Conservation (phyloP, 1,139 yeast genomes). For the Suhomyces anneliseae region DNA sequence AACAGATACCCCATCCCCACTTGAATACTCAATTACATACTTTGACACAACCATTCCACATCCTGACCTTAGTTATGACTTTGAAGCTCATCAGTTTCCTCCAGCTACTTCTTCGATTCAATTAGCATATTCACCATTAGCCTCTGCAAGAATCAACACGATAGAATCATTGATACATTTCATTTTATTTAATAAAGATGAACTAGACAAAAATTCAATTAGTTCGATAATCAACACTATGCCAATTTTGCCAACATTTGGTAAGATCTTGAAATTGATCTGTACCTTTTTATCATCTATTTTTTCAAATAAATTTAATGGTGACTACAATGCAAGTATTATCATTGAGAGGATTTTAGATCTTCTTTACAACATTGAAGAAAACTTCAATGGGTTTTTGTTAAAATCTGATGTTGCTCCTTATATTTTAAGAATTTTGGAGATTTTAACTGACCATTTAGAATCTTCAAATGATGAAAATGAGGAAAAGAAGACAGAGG, state of each 20-base stretch:
- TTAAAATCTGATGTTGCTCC: constrained; percentile 45
- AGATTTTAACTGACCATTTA: constrained; percentile 22
- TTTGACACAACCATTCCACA: constrained; percentile 48
- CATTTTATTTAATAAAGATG: constrained; percentile 48
- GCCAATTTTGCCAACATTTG: constrained; percentile 67
- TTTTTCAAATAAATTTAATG: constrained; percentile 23
- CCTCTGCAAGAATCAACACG: constrained; percentile 22
- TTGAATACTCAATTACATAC: constrained; percentile 25
- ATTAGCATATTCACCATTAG: constrained; percentile 10
- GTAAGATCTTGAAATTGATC: constrained; percentile 46
- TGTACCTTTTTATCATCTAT: constrained; percentile 24
- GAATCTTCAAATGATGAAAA: constrained; percentile 3
- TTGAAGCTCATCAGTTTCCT: constrained; percentile 32
- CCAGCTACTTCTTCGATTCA: constrained; percentile 13
- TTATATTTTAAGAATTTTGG: constrained; percentile 35
- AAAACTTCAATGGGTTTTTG: constrained; percentile 40
- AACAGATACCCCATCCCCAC: constrained; percentile 1
- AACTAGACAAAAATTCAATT: constrained; percentile 31
- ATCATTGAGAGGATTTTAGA: constrained; percentile 18
- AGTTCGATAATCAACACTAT: constrained; percentile 53
- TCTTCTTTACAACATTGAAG: constrained; percentile 32
- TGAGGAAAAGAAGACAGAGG: not conserved
- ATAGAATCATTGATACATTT: constrained; percentile 76
- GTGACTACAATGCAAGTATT: constrained; percentile 17
- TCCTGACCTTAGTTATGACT: constrained; percentile 65